These are phyloP conservation scores for Lactarius sp. DNA, from an alignment of 768 basidiomycete species.

Conservation along the genomic window DNA sequence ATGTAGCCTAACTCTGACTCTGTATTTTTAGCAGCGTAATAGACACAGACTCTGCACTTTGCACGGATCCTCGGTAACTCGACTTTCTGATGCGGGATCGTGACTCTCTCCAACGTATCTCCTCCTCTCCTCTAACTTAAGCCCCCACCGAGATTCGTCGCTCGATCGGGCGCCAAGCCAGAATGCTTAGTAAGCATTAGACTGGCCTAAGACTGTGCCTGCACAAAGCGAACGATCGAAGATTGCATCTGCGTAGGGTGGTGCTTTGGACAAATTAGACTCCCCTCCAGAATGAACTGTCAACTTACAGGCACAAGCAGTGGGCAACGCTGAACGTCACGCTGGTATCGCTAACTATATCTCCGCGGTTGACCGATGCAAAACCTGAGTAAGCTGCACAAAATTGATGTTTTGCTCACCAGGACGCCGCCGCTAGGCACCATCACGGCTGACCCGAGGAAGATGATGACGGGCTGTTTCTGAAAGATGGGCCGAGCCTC, in stretches of 20 bases:
- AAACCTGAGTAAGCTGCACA: neutral
- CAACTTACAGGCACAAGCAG: neutral
- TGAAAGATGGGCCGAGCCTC: neutral
- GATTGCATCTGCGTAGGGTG: neutral
- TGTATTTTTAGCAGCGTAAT: conserved; percentile 19
- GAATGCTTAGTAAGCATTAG: neutral
- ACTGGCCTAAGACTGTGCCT: neutral
- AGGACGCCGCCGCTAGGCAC: neutral
- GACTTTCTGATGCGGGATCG: too few relatives aligned
- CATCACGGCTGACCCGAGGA: neutral
- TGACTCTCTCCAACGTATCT: too few relatives aligned
- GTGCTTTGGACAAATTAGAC: neutral
- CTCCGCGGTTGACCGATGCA: neutral
- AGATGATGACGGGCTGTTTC: neutral
- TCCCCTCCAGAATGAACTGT: neutral
- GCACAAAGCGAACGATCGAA: neutral
- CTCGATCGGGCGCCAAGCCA: conserved; percentile 2
- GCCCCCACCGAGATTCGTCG: conserved; percentile 6
- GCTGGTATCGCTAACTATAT: neutral
- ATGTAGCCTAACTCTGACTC: conserved; percentile 14
- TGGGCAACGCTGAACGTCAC: neutral
- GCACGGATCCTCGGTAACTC: neutral
- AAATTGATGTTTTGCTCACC: neutral
- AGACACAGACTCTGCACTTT: conserved; percentile 13
- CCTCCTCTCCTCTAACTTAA: too few relatives aligned